Evolutionary conservation across 345 rosid genomes (phyloP).

Genomic region (Acer campestre): DNA sequence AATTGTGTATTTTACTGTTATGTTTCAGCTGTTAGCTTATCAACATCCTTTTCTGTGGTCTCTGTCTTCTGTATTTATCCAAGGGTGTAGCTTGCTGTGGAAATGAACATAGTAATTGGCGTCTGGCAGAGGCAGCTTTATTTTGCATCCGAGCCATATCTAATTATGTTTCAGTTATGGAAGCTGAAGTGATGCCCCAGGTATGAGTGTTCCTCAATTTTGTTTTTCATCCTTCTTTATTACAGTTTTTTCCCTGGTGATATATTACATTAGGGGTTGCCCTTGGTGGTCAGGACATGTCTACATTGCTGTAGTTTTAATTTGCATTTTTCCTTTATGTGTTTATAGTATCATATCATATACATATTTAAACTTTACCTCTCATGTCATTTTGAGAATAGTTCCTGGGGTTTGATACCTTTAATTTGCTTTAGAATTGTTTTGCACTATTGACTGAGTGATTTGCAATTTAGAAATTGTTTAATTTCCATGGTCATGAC

Average conservation of each 20-base stretch:
- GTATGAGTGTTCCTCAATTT: slow-evolving; percentile 35
- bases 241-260: background rate
- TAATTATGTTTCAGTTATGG: slow-evolving; percentile 72
- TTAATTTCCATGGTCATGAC: background rate
- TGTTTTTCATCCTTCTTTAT: slow-evolving; percentile 9
- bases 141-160: slow-evolving; percentile 94
- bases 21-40: background rate
- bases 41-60: background rate
- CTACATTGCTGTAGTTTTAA: background rate
- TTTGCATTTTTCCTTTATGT: background rate
- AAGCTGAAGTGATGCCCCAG: slow-evolving; percentile 94
- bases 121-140: slow-evolving; percentile 94
- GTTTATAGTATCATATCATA: background rate
- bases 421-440: slow-evolving; percentile 1
- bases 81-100: slow-evolving; percentile 81
- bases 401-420: slow-evolving; percentile 1
- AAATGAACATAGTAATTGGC: slow-evolving; percentile 74
- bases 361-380: background rate
- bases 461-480: background rate
- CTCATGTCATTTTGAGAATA: background rate
- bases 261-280: background rate
- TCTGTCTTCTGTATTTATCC: slow-evolving; percentile 22
- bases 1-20: background rate
- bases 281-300: background rate
- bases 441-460: slow-evolving; percentile 4